Evolutionary conservation across 2,329 filamentous ascomycete species (phyloP), one percentile per base, ranked within the genome.

Genomic region (Penicillium sp.): DNA sequence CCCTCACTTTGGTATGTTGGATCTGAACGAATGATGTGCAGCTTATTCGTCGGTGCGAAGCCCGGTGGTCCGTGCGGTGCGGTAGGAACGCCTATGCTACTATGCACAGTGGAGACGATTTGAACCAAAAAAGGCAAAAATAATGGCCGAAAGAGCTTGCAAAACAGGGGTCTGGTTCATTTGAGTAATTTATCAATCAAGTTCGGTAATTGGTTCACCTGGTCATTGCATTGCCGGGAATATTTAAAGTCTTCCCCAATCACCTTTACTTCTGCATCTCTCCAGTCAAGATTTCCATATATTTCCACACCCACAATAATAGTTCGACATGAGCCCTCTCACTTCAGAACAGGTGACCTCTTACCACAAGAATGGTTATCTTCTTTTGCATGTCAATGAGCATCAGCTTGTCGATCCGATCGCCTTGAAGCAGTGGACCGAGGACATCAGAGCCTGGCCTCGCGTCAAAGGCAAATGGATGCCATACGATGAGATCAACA

Each of bases 401-500:
- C 68, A 71, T 48, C 50, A 66, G n/a, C 61, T 71, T 6, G 65
- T 71, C 13, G 60, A 64, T 9, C 65, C 68, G 11, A 33, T 51
- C 10, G 55, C 64, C 3, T 56, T 71, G 19, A 59, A 68, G 54
- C 50, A 35, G 35, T 71, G 68, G 68, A 65, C 65, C 5, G 55
- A 64, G 39, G 62, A 71, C 52, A 64, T 71, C 8, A 55, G 62
- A 54, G 54, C 57, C 42, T 70, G 69, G 69, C 68, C 68, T 16
- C 57, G 56, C 16, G 67, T 66, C n/a, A 68, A 64, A 44, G 69
- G 69, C 2, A 71, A 71, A 56, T 71, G 69, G 69, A 70, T 71
- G 67, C 69, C 68, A 1, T 71, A 71, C 33, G 65, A 70, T 19
- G 69, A 74, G 44, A 66, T 73, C 54, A 74, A 73, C 48, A 59